Evolutionary conservation across 1,139 yeast species (phyloP), one percentile per base, ranked within the genome.

Genomic region (Nakaseomyces nivariensis): DNA sequence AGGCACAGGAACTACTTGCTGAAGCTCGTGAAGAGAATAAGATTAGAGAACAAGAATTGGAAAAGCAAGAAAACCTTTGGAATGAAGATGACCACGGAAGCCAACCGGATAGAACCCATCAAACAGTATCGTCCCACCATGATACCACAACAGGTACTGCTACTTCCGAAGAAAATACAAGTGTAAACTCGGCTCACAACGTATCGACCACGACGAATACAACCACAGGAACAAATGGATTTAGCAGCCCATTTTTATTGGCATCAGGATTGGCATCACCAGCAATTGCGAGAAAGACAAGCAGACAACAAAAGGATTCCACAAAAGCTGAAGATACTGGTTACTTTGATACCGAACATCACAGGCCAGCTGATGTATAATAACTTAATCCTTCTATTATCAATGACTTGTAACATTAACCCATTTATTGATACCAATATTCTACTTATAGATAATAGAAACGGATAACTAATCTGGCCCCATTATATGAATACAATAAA

Each of bases 1-100:
- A 81, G 59, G 98, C 98, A 0, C 95, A 88, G 65, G 95, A 85
- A 62, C 67, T 92, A 64, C 72, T 89, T 60, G 83, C 88, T 1
- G 85, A 82, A 58, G 95, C 96, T 0, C 73, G 90, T 59, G 88
- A 82, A 61, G 87, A 80, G 59, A 82, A 85, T 1, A 75, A 74
- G 58, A 62, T 74, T 46, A 79, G 83, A 60, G 85, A 84, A 57
- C 82, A 80, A 53, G 78, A 72, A 51, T 55, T 40, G 10, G 34
- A 46, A 10, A 50, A 52, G 8, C 44, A 41, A 31, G 51, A 51
- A 26, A 47, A 33, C 7, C 31, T 47, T 22, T 43, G 46, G n/a
- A 40, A 46, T 4, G 52, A 50, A 31, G 38, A 43, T 36, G 52
- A 50, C 42, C 49, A 50, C 8, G 44, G 25, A 7, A 41, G 34